These are phyloP conservation scores for Plasmodium gaboni DNA, from an alignment of 169 alveolate species.

Conservation along the genomic window DNA sequence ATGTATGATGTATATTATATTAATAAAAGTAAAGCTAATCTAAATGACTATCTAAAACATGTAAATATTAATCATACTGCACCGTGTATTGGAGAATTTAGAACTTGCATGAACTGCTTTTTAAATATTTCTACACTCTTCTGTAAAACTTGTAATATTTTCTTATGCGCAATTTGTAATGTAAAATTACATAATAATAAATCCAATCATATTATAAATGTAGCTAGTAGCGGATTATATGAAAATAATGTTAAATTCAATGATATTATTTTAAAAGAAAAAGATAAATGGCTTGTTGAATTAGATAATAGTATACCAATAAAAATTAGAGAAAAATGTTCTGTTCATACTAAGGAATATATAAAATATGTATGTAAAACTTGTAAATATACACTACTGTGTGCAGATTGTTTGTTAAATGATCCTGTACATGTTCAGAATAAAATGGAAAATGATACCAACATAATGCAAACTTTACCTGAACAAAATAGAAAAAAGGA, in stretches of 20 bases:
- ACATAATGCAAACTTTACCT: not conserved
- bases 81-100: conserved; percentile 73
- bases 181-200: conserved; percentile 47
- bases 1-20: conserved; percentile 63
- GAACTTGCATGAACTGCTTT: conserved; percentile 76
- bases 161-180: conserved; percentile 72
- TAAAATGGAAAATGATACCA: not conserved
- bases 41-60: conserved; percentile 58
- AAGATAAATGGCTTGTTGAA: conserved; percentile 74
- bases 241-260: conserved; percentile 46
- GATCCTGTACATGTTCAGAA: conserved; percentile 65
- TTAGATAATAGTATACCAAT: conserved; percentile 37
- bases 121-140: conserved; percentile 59
- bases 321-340: conserved; percentile 70
- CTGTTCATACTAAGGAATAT: conserved; percentile 48
- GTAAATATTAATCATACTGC: conserved; percentile 73
- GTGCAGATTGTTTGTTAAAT: conserved; percentile 63
- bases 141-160: conserved; percentile 73
- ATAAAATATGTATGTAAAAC: conserved; percentile 64
- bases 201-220: conserved; percentile 39
- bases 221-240: conserved; percentile 53
- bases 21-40: conserved; percentile 12
- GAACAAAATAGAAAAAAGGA: not conserved
- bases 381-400: conserved; percentile 32
- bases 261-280: conserved; percentile 54